Base-by-base conservation (phyloP, 441 rosid species). In the Lepidium campestre region DNA sequence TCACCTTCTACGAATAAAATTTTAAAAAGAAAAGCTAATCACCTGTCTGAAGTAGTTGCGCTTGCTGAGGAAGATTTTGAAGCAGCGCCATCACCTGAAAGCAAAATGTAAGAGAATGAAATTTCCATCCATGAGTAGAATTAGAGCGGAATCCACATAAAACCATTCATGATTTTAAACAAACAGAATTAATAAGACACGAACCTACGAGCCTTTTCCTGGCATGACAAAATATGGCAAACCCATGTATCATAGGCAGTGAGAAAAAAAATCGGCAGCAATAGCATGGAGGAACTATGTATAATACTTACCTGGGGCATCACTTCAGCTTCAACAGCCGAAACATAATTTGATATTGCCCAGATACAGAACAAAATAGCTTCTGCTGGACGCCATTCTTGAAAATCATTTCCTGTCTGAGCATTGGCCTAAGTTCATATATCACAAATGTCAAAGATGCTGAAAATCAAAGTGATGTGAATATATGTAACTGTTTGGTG, bases 31-130 rank as follows among this genome's bases (percentile, higher is more conserved):
- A 77, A 77, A 50, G 35, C 45, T 58, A 57, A 48, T 73, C 74
- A 85, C 97, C 99, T 71, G 96, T 91, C 83, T 94, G 99, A 54
- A 94, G 98, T 60, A 94, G 78, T 64, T 90, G 98, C 19, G 98
- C 80, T 62, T 91, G 94, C 80, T 80, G 91, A 56, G 99, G 97
- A 80, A 89, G 89, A 77, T 83, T 79, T 22, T 82, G 84, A 75
- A 87, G 90, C 85, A 87, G 67, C 52, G 72, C 65, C 87, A 85
- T 82, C 79, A 87, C 81, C 90, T 87, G 79, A 25, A 50, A 46
- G 57, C 56, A 56, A 68, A 50, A 75, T 50, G 42, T 65, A 76
- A 36, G 46, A 60, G 45, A 53, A 47, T 49, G 47, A 56, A 67
- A 60, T 45, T 45, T 35, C 19, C 15, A 25, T 20, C 61, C 29